Percentiles rank a stretch among this genome's conserved stretches.
Conservation (phyloP, 164 flowering plant species). For the Akebia trifoliata region DNA sequence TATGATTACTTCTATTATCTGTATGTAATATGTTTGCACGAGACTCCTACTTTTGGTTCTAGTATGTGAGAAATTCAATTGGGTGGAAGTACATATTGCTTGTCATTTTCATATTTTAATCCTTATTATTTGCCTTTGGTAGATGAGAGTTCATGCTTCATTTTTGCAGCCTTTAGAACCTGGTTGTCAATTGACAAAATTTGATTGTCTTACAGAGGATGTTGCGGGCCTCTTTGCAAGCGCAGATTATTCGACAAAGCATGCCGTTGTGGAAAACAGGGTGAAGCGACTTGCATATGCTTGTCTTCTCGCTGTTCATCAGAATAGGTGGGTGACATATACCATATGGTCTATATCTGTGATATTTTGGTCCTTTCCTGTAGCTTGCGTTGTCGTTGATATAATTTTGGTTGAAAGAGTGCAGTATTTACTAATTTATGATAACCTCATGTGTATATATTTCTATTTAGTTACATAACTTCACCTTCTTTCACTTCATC, state of each 20-base stretch:
- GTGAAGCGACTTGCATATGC: constrained; percentile 60
- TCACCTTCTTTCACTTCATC: too few relatives aligned
- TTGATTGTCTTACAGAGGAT: constrained; percentile 44
- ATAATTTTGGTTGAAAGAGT: not conserved
- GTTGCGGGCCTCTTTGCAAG: constrained; percentile 55
- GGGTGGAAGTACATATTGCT: too few relatives aligned
- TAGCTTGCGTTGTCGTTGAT: too few relatives aligned
- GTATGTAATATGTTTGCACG: not conserved
- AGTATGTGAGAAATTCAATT: not conserved
- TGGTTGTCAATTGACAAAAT: constrained; percentile 5
- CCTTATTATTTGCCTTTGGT: not conserved
- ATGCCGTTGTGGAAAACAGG: constrained; percentile 51
- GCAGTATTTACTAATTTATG: too few relatives aligned
- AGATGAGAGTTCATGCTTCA: not conserved
- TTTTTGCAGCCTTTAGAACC: not conserved
- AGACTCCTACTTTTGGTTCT: not conserved
- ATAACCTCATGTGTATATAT: not conserved
- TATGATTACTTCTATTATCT: not conserved
- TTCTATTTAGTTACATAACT: too few relatives aligned
- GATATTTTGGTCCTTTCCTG: not conserved
- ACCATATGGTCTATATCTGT: constrained; percentile 1
- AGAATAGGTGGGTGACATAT: constrained; percentile 51
- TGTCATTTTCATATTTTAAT: too few relatives aligned
- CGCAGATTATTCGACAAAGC: constrained; percentile 34
- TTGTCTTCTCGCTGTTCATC: constrained; percentile 71